Percentiles rank a stretch among this genome's conserved stretches.
phyloP scores from a whole-genome alignment of 139 green algal genomes.

The Desmodesmus armatus region DNA sequence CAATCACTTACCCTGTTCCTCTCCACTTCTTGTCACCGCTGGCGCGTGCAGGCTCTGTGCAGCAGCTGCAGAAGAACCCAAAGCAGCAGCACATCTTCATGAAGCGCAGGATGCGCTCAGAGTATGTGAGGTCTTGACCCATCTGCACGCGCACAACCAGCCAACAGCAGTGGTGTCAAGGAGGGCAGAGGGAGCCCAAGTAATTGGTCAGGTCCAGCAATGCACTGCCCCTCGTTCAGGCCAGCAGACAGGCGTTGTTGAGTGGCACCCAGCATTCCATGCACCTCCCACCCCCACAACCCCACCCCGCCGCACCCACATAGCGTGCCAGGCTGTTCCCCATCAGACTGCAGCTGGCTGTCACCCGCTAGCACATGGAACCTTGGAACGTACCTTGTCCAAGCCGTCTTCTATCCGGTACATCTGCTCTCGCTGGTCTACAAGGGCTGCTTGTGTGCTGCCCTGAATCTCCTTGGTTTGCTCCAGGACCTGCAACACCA shows the following conservation, averaged over 20 bases:
- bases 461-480: slow-evolving; percentile 61
- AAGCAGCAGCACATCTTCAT: slow-evolving; percentile 70
- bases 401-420: slow-evolving; percentile 47
- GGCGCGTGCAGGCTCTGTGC: slow-evolving; percentile 49
- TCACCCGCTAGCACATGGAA: background rate
- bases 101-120: slow-evolving; percentile 66
- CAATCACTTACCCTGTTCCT: background rate
- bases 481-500: slow-evolving; percentile 52
- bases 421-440: slow-evolving; percentile 56
- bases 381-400: slow-evolving; percentile 47
- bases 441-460: slow-evolving; percentile 46
- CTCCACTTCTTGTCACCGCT: slow-evolving; percentile 32
- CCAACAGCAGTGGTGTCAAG: background rate
- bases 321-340: background rate
- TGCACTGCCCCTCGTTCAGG: too few relatives aligned
- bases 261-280: background rate
- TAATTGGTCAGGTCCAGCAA: too few relatives aligned
- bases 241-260: background rate
- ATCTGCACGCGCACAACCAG: slow-evolving; percentile 47
- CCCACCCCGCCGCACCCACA: background rate
- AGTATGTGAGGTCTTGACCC: slow-evolving; percentile 63
- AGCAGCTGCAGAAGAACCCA: slow-evolving; percentile 58
- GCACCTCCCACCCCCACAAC: background rate
- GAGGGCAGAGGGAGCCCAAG: background rate
- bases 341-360: background rate